Evolutionary conservation across 495 filamentous ascomycete species (phyloP).

Genomic region (Hyaloscypha finlandica): DNA sequence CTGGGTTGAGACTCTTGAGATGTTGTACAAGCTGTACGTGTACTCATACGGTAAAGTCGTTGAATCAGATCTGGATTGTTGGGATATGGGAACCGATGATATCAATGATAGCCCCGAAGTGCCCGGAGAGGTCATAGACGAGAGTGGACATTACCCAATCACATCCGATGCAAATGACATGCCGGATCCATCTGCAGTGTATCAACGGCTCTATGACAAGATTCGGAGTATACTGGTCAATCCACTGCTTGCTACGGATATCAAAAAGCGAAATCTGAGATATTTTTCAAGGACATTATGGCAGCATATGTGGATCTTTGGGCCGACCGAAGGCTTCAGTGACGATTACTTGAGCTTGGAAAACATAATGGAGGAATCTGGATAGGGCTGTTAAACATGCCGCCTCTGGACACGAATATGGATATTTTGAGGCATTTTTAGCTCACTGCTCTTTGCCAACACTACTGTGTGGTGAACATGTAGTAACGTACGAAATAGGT

Average conservation of each 20-base stretch:
- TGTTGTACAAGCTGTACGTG: background rate
- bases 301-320: slow-evolving; percentile 1
- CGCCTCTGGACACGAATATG: too few relatives aligned
- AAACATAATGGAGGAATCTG: background rate
- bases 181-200: background rate
- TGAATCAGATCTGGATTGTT: background rate
- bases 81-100: background rate
- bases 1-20: background rate
- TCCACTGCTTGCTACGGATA: background rate
- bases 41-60: slow-evolving; percentile 1
- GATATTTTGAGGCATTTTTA: too few relatives aligned
- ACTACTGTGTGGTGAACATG: too few relatives aligned
- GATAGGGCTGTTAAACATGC: too few relatives aligned
- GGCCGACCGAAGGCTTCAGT: background rate
- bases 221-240: background rate
- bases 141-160: background rate
- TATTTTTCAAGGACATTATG: background rate
- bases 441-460: too few relatives aligned
- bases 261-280: background rate
- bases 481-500: too few relatives aligned
- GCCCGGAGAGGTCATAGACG: background rate
- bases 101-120: background rate
- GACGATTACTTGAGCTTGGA: background rate
- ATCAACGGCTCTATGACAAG: background rate
- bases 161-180: background rate